Evolutionary conservation across 129 eudicot genomes (phyloP).

Genomic region (Flaveria bidentis): DNA sequence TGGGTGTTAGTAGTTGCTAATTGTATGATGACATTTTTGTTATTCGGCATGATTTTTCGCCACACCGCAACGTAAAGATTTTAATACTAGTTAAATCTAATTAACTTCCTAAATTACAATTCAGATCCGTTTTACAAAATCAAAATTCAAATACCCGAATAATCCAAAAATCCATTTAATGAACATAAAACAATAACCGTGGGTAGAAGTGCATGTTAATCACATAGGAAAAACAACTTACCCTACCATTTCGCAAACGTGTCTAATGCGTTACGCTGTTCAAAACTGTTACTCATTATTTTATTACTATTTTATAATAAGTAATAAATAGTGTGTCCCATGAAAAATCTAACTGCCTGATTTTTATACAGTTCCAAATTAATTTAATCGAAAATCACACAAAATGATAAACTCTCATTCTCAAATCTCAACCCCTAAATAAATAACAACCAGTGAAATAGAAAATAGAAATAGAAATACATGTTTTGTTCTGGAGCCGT

Average conservation of each 20-base stretch:
- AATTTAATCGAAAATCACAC: background rate
- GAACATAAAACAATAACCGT: too few relatives aligned
- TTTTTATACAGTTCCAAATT: background rate
- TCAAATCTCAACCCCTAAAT: background rate
- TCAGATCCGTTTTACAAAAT: too few relatives aligned
- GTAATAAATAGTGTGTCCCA: too few relatives aligned
- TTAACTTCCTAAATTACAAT: too few relatives aligned
- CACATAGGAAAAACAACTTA: background rate
- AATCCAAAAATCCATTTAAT: too few relatives aligned
- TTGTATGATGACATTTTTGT: too few relatives aligned
- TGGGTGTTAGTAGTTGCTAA: too few relatives aligned
- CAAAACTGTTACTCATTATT: background rate
- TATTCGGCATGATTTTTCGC: too few relatives aligned
- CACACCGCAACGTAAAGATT: too few relatives aligned
- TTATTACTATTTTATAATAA: background rate
- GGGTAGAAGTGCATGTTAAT: background rate
- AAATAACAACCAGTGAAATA: conserved; percentile 25
- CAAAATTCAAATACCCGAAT: too few relatives aligned
- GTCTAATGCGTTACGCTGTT: background rate
- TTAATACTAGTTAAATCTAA: too few relatives aligned
- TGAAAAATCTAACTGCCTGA: background rate
- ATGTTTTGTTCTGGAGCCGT: background rate
- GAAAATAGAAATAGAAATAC: background rate
- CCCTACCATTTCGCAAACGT: conserved; percentile 5
- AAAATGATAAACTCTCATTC: too few relatives aligned